Evolutionary conservation across 345 rosid species (phyloP), one percentile per base, ranked within the genome.

Genomic region (Citrus medica): DNA sequence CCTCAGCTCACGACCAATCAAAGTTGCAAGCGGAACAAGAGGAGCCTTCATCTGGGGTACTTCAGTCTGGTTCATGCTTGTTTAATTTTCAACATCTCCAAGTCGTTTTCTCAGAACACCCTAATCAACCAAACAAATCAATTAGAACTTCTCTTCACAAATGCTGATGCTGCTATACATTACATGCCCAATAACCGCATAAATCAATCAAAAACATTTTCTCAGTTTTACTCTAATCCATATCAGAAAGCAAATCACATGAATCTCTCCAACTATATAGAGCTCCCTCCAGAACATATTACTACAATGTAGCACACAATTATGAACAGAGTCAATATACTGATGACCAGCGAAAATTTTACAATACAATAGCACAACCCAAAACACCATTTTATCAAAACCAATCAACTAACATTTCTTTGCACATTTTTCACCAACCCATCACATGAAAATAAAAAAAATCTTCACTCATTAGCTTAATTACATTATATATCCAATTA

Each of bases 1-100:
- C 88, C 98, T 91, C 55, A 97, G 88, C 88, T 97, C 97, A 76
- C 92, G 92, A 81, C 99, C 98, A 72, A 97, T 90, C 80, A 97
- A 85, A 63, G 98, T 92, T 28, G 90, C 98, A 65, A 97, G 97
- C 10, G 99, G 98, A 83, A 97, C 90, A 64, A 86, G 97, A 68
- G 97, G 89, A 46, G 93, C 81, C 71, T 89, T 92, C 89, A 87
- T 85, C 86, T 85, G 87, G 7, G 92, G 79, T 70, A 84, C 84
- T 83, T 90, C 91, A 32, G 88, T 85, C 86, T 80, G 90, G 84
- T 92, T 97, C 98, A 93, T 94, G 78, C 78, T 85, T 80, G 70
- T 73, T 83, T 77, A 83, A 55, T 77, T 77, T 86, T 87, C 87
- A 88, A 85, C 91, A 92, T 87, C 82, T 80, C 83, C 83, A 79